Percentiles rank a stretch among this genome's conserved stretches.
Evolutionary conservation across 768 basidiomycete genomes (phyloP).

Genomic region (Calocybe indica): DNA sequence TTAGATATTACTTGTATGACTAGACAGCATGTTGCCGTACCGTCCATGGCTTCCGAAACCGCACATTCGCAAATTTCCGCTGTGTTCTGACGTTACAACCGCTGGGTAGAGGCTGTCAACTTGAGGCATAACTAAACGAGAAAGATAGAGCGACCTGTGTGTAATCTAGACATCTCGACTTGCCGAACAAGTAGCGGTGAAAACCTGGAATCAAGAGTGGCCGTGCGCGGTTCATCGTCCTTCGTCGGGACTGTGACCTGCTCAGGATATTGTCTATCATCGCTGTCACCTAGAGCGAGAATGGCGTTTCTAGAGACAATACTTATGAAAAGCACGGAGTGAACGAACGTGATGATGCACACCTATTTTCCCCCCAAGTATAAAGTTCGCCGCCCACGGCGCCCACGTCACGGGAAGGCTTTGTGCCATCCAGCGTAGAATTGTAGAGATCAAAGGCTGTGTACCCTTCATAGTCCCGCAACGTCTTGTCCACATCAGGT

Average conservation of each 20-base stretch:
- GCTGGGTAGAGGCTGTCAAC: slow-evolving; percentile 14
- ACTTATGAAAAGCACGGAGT: background rate
- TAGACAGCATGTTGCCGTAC: slow-evolving; percentile 27
- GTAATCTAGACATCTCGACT: slow-evolving; percentile 81
- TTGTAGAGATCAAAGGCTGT: slow-evolving; percentile 93
- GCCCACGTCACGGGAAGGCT: slow-evolving; percentile 30
- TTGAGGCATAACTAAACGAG: background rate
- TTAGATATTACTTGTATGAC: slow-evolving; percentile 1
- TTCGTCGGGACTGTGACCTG: slow-evolving; percentile 49
- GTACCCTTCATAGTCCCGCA: slow-evolving; percentile 86
- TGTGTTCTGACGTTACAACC: slow-evolving; percentile 66
- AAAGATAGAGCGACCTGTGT: slow-evolving; percentile 53
- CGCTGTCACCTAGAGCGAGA: slow-evolving; percentile 76
- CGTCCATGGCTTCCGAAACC: slow-evolving; percentile 89
- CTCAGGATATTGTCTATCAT: slow-evolving; percentile 78
- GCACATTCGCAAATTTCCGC: slow-evolving; percentile 75
- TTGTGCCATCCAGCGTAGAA: slow-evolving; percentile 74
- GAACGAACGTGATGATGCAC: slow-evolving; percentile 1
- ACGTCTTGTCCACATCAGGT: slow-evolving; percentile 59
- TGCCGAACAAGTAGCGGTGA: slow-evolving; percentile 56
- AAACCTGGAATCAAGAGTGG: slow-evolving; percentile 43
- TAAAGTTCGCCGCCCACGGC: slow-evolving; percentile 45
- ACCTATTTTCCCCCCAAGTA: slow-evolving; percentile 87
- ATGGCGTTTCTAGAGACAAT: slow-evolving; percentile 62
- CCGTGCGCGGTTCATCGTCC: slow-evolving; percentile 20